A percentile compares a stretch with the other conserved stretches of the same genome.
phyloP scores from a whole-genome alignment of 164 flowering plant species.

The Brasenia schreberi region DNA sequence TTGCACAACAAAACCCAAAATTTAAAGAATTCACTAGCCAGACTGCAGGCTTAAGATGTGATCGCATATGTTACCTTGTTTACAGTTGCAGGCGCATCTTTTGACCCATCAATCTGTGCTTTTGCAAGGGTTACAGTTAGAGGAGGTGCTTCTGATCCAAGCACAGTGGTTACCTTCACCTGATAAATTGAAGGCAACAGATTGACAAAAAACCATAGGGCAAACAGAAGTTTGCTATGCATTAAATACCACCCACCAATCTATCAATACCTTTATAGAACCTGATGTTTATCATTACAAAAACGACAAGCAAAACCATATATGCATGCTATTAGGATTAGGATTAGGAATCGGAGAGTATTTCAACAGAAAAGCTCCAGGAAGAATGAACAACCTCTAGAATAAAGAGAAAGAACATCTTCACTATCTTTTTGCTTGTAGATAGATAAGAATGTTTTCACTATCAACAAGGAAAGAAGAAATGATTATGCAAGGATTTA shows the following conservation, averaged over 20 bases:
- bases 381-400: no score
- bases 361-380: no score
- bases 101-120: constrained; percentile 30
- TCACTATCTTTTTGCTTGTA: no score
- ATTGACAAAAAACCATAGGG: not conserved
- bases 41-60: not conserved
- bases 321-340: no score
- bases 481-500: no score
- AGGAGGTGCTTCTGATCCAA: constrained; percentile 53
- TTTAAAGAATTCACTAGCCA: constrained; percentile 1
- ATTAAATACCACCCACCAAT: not conserved
- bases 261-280: not conserved
- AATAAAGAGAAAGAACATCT: no score
- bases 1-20: constrained; percentile 2
- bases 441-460: no score
- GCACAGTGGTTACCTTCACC: constrained; percentile 52
- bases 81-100: constrained; percentile 31
- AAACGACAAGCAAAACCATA: no score
- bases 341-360: no score
- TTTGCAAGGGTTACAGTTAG: constrained; percentile 39
- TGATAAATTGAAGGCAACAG: constrained; percentile 10
- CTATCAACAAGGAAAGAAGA: no score
- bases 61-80: constrained; percentile 26
- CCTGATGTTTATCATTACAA: no score
- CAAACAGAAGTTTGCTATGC: not conserved